Percentiles rank a stretch among this genome's conserved stretches.
These are phyloP conservation scores for Termitomyces sp. DNA, from an alignment of 768 basidiomycete species.

Conservation along the genomic window DNA sequence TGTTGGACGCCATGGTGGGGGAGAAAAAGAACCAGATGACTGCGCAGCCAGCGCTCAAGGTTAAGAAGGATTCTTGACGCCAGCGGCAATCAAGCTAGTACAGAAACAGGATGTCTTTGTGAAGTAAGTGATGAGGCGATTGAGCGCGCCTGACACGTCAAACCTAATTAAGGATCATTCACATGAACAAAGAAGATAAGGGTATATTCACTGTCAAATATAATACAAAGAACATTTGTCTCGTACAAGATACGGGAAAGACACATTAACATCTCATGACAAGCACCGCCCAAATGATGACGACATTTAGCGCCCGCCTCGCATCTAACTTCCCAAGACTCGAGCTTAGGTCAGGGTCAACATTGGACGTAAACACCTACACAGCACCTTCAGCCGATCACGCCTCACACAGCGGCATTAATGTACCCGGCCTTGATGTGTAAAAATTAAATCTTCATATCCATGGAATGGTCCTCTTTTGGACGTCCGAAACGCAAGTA, in stretches of 20 bases:
- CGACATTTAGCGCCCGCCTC: background rate
- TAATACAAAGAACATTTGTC: background rate
- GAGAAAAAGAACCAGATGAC: background rate
- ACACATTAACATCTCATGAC: background rate
- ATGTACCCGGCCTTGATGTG: background rate
- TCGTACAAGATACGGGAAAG: background rate
- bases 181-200: background rate
- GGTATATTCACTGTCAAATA: constrained; percentile 5
- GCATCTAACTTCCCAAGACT: background rate
- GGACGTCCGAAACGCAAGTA: constrained; percentile 13
- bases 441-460: constrained; percentile 10
- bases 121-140: background rate
- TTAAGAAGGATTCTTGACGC: background rate
- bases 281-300: background rate
- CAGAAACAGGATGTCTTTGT: background rate
- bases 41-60: background rate
- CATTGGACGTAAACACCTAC: constrained; percentile 4
- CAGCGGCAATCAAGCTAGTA: background rate
- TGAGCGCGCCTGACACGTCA: background rate
- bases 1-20: background rate
- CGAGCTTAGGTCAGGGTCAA: constrained; percentile 7
- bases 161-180: background rate
- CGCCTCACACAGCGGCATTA: background rate
- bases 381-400: background rate
- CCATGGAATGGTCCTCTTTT: constrained; percentile 12